phyloP scores from a whole-genome alignment of 2,329 filamentous ascomycete species.

The Blastomyces gilchristii region DNA sequence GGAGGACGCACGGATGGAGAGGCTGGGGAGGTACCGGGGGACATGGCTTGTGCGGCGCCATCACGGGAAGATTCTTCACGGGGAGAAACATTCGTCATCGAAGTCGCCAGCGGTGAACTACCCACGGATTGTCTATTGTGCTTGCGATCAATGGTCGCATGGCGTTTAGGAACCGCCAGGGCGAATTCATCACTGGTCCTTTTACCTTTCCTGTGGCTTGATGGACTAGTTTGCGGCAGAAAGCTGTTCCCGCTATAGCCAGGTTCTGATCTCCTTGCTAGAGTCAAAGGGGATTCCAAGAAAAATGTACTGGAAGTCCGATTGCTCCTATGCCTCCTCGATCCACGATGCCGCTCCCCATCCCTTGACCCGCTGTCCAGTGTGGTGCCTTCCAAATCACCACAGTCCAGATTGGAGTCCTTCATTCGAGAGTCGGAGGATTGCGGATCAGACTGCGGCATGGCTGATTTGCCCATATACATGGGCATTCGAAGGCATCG shows the following conservation, averaged over 20 bases:
- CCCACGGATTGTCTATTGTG: conserved; percentile 27
- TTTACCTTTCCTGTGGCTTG: conserved; percentile 24
- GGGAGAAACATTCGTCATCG: conserved; percentile 19
- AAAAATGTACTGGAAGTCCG: conserved; percentile 15
- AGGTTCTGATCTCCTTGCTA: conserved; percentile 1
- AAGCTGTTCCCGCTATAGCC: neutral
- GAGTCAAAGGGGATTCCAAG: conserved; percentile 7
- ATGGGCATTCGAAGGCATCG: neutral
- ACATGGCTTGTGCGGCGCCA: conserved; percentile 5
- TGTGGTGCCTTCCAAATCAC: conserved; percentile 3
- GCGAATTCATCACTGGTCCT: conserved; percentile 30
- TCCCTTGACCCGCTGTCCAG: conserved; percentile 3
- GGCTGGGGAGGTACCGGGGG: conserved; percentile 10
- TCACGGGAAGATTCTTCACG: conserved; percentile 14
- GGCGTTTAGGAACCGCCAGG: conserved; percentile 27
- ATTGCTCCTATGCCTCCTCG: conserved; percentile 9
- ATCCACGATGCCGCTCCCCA: neutral
- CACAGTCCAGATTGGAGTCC: neutral
- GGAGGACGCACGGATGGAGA: conserved; percentile 5
- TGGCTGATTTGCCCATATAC: neutral
- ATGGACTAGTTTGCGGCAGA: neutral
- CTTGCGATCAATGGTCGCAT: conserved; percentile 19
- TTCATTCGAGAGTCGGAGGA: neutral
- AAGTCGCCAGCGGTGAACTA: conserved; percentile 22
- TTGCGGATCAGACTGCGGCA: neutral